These are phyloP conservation scores for Jimgerdemannia lactiflua DNA, from an alignment of 192 early-diverging fungal genomes.

Conservation along the genomic window DNA sequence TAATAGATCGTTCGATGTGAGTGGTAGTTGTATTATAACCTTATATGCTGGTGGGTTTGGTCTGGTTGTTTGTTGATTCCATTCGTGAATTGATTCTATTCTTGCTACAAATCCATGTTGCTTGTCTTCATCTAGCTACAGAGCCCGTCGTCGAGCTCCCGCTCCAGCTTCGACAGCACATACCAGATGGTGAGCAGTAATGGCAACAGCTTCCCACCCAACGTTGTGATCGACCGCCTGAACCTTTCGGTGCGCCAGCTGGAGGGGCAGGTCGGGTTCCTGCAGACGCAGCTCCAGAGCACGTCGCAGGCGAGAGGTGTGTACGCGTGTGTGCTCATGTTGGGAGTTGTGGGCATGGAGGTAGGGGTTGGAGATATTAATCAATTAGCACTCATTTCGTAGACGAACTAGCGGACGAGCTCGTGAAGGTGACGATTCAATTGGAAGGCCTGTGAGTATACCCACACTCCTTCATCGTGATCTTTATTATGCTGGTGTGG, in stretches of 20 bases:
- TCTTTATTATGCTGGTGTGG: background rate
- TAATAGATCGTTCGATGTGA: background rate
- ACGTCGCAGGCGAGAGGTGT: conserved; percentile 56
- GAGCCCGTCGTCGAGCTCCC: conserved; percentile 4
- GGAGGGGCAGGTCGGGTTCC: conserved; percentile 63
- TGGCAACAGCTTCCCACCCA: conserved; percentile 11
- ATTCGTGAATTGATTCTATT: background rate
- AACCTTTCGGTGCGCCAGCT: conserved; percentile 55
- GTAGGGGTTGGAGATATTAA: background rate
- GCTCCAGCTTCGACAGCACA: conserved; percentile 27
- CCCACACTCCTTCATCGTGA: background rate
- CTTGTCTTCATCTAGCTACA: background rate
- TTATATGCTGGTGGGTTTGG: background rate
- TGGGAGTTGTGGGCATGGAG: background rate
- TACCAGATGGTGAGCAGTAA: conserved; percentile 8
- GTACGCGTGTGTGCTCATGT: background rate
- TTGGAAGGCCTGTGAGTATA: conserved; percentile 55
- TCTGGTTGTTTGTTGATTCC: background rate
- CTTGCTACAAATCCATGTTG: background rate
- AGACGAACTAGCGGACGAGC: conserved; percentile 72
- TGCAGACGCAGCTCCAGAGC: conserved; percentile 62
- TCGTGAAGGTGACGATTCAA: conserved; percentile 67
- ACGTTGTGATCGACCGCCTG: conserved; percentile 58
- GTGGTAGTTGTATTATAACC: background rate
- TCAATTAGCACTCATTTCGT: background rate